Percentiles rank a stretch among this genome's conserved stretches.
Evolutionary conservation across 2,329 filamentous ascomycete species (phyloP).

Genomic region (Hypoxylon sp.): DNA sequence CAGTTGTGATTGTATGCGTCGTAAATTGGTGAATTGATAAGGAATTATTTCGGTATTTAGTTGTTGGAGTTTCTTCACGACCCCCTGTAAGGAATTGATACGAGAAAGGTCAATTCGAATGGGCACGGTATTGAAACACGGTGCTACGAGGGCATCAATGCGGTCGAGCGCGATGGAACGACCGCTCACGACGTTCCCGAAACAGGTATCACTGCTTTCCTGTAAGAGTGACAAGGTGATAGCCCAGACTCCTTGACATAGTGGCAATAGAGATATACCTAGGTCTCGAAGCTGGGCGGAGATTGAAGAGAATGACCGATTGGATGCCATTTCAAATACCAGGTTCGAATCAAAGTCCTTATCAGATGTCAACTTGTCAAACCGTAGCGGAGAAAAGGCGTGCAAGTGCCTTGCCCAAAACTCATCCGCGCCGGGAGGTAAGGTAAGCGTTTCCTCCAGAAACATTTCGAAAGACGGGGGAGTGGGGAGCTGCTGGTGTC

Average conservation of each 20-base stretch:
- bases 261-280: constrained; percentile 71
- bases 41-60: constrained; percentile 71
- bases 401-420: constrained; percentile 75
- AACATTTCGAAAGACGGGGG: constrained; percentile 72
- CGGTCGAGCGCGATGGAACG: constrained; percentile 74
- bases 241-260: constrained; percentile 80
- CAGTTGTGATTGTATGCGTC: constrained; percentile 72
- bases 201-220: constrained; percentile 75
- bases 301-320: constrained; percentile 57
- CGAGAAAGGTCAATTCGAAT: constrained; percentile 68
- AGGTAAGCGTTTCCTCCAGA: constrained; percentile 66
- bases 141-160: constrained; percentile 80
- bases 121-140: constrained; percentile 92
- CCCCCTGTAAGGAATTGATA: constrained; percentile 62
- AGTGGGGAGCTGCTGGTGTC: constrained; percentile 58
- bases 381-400: constrained; percentile 56
- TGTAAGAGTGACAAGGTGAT: constrained; percentile 70
- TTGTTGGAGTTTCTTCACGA: constrained; percentile 70
- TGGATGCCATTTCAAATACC: constrained; percentile 28
- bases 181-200: constrained; percentile 87
- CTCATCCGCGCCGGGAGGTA: constrained; percentile 61
- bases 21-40: constrained; percentile 80
- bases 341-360: constrained; percentile 20
- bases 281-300: constrained; percentile 63
- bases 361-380: constrained; percentile 20